Conservation (phyloP, 306 rosid genomes). For the Rosa multiflora region DNA sequence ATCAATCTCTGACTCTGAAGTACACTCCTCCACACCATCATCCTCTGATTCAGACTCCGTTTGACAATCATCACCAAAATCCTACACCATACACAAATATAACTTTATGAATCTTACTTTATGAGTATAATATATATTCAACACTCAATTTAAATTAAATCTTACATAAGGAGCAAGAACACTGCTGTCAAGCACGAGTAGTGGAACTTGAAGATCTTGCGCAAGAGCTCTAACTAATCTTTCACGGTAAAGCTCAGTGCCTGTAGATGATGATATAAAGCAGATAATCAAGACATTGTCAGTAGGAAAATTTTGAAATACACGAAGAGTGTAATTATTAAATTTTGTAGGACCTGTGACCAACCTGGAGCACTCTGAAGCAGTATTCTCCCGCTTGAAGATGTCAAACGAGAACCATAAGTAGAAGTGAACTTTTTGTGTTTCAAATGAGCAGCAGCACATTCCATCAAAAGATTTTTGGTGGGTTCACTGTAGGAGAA, state of each 20-base stretch:
- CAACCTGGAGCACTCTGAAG: conserved; percentile 93
- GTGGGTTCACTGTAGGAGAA: conserved; percentile 58
- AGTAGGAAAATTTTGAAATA: conserved; percentile 4
- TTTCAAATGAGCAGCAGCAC: conserved; percentile 85
- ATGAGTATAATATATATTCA: not conserved
- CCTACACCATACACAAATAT: conserved; percentile 51
- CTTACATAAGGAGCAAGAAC: conserved; percentile 91
- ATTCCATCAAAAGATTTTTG: conserved; percentile 78
- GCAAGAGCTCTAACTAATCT: conserved; percentile 93
- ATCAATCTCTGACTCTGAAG: conserved; percentile 76
- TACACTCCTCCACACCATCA: conserved; percentile 65
- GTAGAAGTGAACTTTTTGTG: conserved; percentile 50
- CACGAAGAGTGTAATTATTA: conserved; percentile 8
- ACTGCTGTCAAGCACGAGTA: conserved; percentile 85
- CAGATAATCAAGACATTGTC: conserved; percentile 17
- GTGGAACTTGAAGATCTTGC: conserved; percentile 75
- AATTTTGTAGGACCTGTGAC: conserved; percentile 30
- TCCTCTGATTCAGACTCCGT: conserved; percentile 82
- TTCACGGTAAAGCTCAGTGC: conserved; percentile 93
- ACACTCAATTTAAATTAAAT: conserved; percentile 13
- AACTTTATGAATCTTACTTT: conserved; percentile 9
- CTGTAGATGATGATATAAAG: conserved; percentile 41
- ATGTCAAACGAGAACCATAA: conserved; percentile 73
- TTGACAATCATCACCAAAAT: conserved; percentile 70
- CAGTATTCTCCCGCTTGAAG: conserved; percentile 89